Evolutionary conservation across 805 yeast genomes (phyloP).

Genomic region (Candida mattraensis): DNA sequence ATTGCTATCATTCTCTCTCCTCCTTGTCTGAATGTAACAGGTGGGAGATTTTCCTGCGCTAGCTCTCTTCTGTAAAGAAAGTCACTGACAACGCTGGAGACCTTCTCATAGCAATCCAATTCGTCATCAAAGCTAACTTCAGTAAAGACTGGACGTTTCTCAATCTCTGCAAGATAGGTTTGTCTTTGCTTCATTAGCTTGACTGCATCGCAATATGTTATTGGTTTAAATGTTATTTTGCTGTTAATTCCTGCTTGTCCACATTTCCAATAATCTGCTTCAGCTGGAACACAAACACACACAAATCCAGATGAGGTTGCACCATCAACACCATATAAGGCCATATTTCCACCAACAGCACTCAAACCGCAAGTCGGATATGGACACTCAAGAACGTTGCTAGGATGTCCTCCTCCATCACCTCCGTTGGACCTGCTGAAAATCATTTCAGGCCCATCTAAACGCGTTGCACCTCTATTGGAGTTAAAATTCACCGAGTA

Average conservation of each 20-base stretch:
- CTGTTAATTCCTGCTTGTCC: conserved; percentile 98
- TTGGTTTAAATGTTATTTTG: conserved; percentile 71
- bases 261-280: conserved; percentile 96
- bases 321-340: conserved; percentile 93
- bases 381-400: conserved; percentile 95
- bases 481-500: conserved; percentile 98
- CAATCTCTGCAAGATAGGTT: conserved; percentile 40
- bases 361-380: conserved; percentile 95
- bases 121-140: conserved; percentile 64
- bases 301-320: conserved; percentile 97
- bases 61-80: conserved; percentile 17
- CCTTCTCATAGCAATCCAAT: conserved; percentile 47
- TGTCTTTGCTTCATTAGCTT: conserved; percentile 62
- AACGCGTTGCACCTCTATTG: conserved; percentile 91
- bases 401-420: conserved; percentile 96
- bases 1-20: conserved; percentile 92
- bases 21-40: conserved; percentile 86
- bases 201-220: conserved; percentile 66
- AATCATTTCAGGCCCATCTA: conserved; percentile 90
- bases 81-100: background rate
- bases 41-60: conserved; percentile 51
- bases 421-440: conserved; percentile 98
- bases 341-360: conserved; percentile 98
- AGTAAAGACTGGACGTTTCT: conserved; percentile 32
- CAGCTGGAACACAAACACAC: conserved; percentile 94